Conservation (phyloP, 495 filamentous ascomycete species). For the Pyronema domesticum region DNA sequence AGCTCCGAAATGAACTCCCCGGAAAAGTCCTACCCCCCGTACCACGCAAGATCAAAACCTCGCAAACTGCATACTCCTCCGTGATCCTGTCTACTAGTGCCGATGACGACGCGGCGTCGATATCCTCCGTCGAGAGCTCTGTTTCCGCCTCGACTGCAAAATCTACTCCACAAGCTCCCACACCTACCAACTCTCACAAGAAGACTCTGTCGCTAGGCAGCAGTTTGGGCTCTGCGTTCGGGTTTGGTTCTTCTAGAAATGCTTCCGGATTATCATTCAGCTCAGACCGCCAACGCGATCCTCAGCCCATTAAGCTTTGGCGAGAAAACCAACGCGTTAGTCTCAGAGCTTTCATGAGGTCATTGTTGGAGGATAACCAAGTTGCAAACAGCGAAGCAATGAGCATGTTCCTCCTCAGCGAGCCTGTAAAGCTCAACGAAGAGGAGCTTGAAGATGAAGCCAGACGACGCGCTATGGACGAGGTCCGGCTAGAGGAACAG, state of each 20-base stretch:
- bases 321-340: constrained; percentile 86
- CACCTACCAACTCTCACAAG: constrained; percentile 5
- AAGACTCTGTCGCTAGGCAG: constrained; percentile 19
- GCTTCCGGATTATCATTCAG: constrained; percentile 38
- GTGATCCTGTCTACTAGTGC: constrained; percentile 25
- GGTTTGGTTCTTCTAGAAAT: constrained; percentile 27
- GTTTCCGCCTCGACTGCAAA: background rate
- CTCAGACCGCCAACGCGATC: constrained; percentile 2
- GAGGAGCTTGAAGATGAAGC: constrained; percentile 69
- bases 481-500: constrained; percentile 78
- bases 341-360: constrained; percentile 72
- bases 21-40: constrained; percentile 77
- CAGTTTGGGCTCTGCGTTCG: constrained; percentile 25
- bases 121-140: constrained; percentile 53
- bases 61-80: constrained; percentile 35
- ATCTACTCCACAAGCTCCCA: background rate
- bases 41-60: constrained; percentile 75
- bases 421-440: constrained; percentile 53
- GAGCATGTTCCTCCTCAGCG: constrained; percentile 54
- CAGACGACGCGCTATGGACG: constrained; percentile 64
- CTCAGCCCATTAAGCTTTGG: constrained; percentile 42
- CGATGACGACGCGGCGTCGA: constrained; percentile 47
- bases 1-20: constrained; percentile 67
- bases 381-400: constrained; percentile 67
- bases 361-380: constrained; percentile 63